Conservation (phyloP, 2,329 filamentous ascomycete genomes). For the Bipolaris bicolor region DNA sequence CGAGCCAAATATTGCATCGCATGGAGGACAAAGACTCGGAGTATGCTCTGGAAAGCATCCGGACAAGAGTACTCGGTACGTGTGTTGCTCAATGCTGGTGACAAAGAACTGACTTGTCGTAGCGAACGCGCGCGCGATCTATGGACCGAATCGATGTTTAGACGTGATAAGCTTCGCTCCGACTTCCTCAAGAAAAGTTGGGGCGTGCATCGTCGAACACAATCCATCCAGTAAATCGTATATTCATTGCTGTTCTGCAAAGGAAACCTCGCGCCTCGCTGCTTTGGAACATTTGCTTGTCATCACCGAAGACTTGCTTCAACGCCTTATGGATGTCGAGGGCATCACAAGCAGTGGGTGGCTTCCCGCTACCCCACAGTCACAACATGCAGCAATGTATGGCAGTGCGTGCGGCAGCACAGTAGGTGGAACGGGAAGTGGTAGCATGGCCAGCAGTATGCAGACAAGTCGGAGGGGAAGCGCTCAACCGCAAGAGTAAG, state of each 20-base stretch:
- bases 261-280: constrained; percentile 39
- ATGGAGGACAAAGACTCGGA: constrained; percentile 45
- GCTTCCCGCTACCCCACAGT: constrained; percentile 43
- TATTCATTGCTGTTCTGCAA: constrained; percentile 43
- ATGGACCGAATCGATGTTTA: constrained; percentile 44
- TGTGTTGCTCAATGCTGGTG: not conserved
- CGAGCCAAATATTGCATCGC: constrained; percentile 41
- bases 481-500: constrained; percentile 37
- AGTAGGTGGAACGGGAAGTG: constrained; percentile 29
- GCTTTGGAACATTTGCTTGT: constrained; percentile 45
- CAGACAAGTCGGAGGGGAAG: constrained; percentile 35
- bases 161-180: constrained; percentile 46
- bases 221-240: constrained; percentile 44
- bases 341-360: constrained; percentile 46
- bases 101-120: not conserved
- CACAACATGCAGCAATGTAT: constrained; percentile 39
- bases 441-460: constrained; percentile 29
- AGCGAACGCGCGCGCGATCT: constrained; percentile 47
- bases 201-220: constrained; percentile 47
- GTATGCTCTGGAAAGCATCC: constrained; percentile 43
- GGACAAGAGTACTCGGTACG: constrained; percentile 41
- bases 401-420: constrained; percentile 25
- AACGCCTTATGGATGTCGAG: constrained; percentile 41
- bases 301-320: constrained; percentile 45
- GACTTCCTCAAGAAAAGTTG: constrained; percentile 42